phyloP scores from a whole-genome alignment of 805 yeast species.

The Nakazawaea wyomingensis region DNA sequence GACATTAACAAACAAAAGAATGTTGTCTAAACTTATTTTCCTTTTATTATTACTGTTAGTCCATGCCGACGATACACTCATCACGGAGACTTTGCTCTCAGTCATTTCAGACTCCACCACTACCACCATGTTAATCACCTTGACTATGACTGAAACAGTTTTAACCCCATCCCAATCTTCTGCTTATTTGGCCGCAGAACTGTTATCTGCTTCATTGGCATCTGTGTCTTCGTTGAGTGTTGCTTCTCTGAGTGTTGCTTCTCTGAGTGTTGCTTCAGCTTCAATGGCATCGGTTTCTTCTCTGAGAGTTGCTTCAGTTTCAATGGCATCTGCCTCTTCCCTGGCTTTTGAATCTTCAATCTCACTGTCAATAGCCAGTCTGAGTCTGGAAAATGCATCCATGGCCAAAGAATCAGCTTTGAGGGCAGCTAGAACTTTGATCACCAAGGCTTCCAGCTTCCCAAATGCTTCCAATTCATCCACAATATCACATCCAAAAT shows the following conservation, averaged over 20 bases:
- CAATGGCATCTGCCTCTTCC: constrained; percentile 21
- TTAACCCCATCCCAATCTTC: constrained; percentile 42
- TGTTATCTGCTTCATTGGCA: constrained; percentile 9
- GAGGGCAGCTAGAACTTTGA: constrained; percentile 31
- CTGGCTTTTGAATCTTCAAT: constrained; percentile 12
- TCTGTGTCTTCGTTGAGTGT: constrained; percentile 5
- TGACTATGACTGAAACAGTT: constrained; percentile 42
- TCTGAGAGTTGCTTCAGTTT: constrained; percentile 26
- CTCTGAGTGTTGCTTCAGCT: constrained; percentile 28
- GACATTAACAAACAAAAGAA: constrained; percentile 10
- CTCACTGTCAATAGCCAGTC: constrained; percentile 17
- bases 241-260: constrained; percentile 16
- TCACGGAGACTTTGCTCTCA: constrained; percentile 1
- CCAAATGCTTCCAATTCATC: constrained; percentile 21
- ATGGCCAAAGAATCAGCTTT: constrained; percentile 19
- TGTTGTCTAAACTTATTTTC: constrained; percentile 22
- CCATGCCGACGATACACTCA: constrained; percentile 23
- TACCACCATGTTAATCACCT: constrained; percentile 37
- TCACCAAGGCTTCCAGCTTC: constrained; percentile 37
- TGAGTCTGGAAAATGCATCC: constrained; percentile 17
- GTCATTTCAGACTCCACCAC: constrained; percentile 25
- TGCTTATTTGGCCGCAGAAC: constrained; percentile 19
- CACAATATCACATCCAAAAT: constrained; percentile 5
- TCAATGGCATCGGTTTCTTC: constrained; percentile 33
- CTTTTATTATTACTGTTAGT: constrained; percentile 13